Conservation (phyloP, 345 rosid genomes). For the Salix koriyanagi region DNA sequence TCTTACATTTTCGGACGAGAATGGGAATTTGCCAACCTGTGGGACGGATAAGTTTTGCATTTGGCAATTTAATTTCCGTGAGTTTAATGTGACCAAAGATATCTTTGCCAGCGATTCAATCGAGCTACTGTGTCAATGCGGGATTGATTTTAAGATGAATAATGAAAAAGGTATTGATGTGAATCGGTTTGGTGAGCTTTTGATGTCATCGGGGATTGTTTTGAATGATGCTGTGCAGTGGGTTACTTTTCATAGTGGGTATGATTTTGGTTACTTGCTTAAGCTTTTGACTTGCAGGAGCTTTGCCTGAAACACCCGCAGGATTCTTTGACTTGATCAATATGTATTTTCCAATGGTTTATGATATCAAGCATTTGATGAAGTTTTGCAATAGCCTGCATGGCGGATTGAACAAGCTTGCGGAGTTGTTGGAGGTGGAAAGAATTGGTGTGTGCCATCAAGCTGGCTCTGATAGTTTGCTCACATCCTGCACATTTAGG, state of each 20-base stretch:
- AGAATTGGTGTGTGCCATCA: conserved; percentile 79
- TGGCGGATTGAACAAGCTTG: conserved; percentile 88
- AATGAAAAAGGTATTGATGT: conserved; percentile 75
- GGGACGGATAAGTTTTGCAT: conserved; percentile 66
- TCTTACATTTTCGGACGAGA: conserved; percentile 66
- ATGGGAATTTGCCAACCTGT: conserved; percentile 76
- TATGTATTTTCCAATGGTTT: conserved; percentile 63
- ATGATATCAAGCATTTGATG: conserved; percentile 89
- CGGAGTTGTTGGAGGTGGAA: conserved; percentile 82
- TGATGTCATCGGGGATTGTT: conserved; percentile 85
- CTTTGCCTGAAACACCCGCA: conserved; percentile 49
- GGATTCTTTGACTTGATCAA: conserved; percentile 65
- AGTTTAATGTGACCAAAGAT: conserved; percentile 65
- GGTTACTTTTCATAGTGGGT: conserved; percentile 87
- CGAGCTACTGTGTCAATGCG: conserved; percentile 68
- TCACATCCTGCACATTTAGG: conserved; percentile 75
- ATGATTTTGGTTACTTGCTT: conserved; percentile 81
- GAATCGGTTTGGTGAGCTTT: conserved; percentile 70
- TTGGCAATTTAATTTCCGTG: conserved; percentile 94
- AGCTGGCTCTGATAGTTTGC: conserved; percentile 92
- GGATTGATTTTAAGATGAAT: conserved; percentile 79
- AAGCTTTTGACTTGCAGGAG: conserved; percentile 65
- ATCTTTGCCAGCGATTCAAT: conserved; percentile 77
- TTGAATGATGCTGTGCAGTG: conserved; percentile 61
- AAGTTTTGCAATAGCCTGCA: conserved; percentile 79